These are phyloP conservation scores for Clonostachys solani DNA, from an alignment of 2,329 filamentous ascomycete species.

Conservation along the genomic window DNA sequence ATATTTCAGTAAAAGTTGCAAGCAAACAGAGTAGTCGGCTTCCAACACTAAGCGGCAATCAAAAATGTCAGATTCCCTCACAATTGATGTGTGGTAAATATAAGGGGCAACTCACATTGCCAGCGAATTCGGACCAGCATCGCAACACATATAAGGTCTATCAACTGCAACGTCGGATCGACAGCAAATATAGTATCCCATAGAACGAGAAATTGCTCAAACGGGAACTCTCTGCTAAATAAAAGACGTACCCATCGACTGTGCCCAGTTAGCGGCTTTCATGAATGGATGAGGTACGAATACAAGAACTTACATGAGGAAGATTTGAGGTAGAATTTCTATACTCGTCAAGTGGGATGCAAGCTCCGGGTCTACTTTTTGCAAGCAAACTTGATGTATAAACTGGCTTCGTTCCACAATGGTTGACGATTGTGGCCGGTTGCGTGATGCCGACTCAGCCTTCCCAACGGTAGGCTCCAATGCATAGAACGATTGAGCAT, in stretches of 20 bases:
- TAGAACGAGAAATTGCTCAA: conserved; percentile 75
- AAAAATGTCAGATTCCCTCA: neutral
- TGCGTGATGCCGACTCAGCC: conserved; percentile 22
- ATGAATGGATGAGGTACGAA: neutral
- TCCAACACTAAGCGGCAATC: conserved; percentile 59
- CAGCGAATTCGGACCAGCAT: conserved; percentile 92
- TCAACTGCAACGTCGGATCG: conserved; percentile 72
- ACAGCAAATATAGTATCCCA: conserved; percentile 93
- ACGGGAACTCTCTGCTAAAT: conserved; percentile 90
- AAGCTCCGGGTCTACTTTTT: conserved; percentile 77
- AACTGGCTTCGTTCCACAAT: conserved; percentile 84
- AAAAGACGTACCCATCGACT: conserved; percentile 91
- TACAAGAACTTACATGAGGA: conserved; percentile 68
- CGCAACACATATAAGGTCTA: conserved; percentile 87
- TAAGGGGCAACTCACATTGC: conserved; percentile 62
- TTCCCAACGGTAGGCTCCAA: neutral
- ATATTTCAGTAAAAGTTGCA: conserved; percentile 82
- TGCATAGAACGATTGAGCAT: conserved; percentile 79
- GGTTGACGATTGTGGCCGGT: conserved; percentile 31
- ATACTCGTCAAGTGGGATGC: conserved; percentile 75
- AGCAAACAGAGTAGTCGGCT: conserved; percentile 80
- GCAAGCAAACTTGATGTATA: conserved; percentile 80
- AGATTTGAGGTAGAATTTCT: conserved; percentile 93
- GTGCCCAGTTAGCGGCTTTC: conserved; percentile 20
- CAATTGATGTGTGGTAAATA: neutral